Evolutionary conservation across 2,329 filamentous ascomycete species (phyloP).

Genomic region (Stachybotrys chartarum): DNA sequence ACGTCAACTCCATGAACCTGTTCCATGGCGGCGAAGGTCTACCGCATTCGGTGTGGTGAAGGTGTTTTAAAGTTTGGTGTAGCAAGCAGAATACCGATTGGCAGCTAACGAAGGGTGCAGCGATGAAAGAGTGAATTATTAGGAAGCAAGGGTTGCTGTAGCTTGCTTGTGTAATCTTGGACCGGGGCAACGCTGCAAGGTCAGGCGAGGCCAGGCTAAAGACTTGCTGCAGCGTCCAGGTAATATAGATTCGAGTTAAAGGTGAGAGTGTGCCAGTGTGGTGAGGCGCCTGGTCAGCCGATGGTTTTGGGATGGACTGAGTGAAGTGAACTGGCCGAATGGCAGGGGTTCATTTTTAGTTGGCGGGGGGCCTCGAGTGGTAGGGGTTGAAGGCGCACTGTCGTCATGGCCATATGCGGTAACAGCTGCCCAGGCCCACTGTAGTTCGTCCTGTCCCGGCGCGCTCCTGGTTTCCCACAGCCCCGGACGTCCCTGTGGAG

Average conservation of each 20-base stretch:
- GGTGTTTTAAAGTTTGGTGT: not conserved
- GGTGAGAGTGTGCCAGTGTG: not conserved
- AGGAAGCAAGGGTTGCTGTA: not conserved
- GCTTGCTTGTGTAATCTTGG: not conserved
- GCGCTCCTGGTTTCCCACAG: not conserved
- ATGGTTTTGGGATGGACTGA: not conserved
- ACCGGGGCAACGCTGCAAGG: not conserved
- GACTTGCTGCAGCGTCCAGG: not conserved
- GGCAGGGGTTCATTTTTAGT: not conserved
- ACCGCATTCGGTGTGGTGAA: conserved; percentile 11
- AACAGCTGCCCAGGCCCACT: not conserved
- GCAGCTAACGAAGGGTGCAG: not conserved
- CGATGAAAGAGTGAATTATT: not conserved
- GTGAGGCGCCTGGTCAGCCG: not conserved
- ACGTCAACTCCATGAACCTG: conserved; percentile 78
- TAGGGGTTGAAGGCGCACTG: not conserved
- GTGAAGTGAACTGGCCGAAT: not conserved
- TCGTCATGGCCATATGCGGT: not conserved
- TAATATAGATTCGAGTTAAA: not conserved
- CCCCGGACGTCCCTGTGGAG: not conserved
- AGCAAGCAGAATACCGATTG: not conserved
- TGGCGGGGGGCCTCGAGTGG: not conserved
- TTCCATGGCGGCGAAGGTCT: conserved; percentile 52
- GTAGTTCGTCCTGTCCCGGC: not conserved
- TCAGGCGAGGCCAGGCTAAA: not conserved